Percentiles rank a stretch among this genome's conserved stretches.
phyloP scores from a whole-genome alignment of 148 eudicot species.

The Diospyros lotus region DNA sequence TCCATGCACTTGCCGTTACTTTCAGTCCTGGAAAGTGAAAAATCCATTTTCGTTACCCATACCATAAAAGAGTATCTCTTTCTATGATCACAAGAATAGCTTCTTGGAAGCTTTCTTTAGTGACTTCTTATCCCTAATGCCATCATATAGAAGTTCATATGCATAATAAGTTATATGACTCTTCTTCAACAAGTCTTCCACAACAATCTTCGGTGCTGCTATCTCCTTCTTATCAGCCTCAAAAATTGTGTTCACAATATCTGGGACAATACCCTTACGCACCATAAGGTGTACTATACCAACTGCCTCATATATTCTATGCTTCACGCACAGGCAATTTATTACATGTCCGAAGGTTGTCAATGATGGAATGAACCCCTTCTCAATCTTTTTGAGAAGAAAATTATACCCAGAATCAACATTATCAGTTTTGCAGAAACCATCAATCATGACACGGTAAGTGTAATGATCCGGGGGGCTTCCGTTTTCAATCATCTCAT shows the following conservation, averaged over 20 bases:
- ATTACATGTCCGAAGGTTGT: slow-evolving; percentile 80
- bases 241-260: slow-evolving; percentile 62
- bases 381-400: slow-evolving; percentile 47
- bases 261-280: slow-evolving; percentile 75
- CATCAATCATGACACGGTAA: slow-evolving; percentile 76
- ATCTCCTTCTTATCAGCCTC: slow-evolving; percentile 74
- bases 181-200: slow-evolving; percentile 84
- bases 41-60: not conserved
- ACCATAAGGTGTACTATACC: slow-evolving; percentile 71
- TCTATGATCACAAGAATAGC: slow-evolving; percentile 6
- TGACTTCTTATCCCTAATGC: slow-evolving; percentile 73
- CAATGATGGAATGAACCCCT: slow-evolving; percentile 65
- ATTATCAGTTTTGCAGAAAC: slow-evolving; percentile 75
- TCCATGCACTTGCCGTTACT: not conserved
- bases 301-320: slow-evolving; percentile 69
- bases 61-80: slow-evolving; percentile 2
- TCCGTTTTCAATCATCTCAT: slow-evolving; percentile 54
- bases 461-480: slow-evolving; percentile 66
- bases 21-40: not conserved
- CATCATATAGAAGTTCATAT: slow-evolving; percentile 84
- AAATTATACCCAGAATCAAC: slow-evolving; percentile 55
- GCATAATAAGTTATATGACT: slow-evolving; percentile 76
- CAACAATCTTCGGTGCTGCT: slow-evolving; percentile 91
- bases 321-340: slow-evolving; percentile 74
- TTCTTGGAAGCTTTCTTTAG: slow-evolving; percentile 25